phyloP scores from a whole-genome alignment of 2,329 filamentous ascomycete species.

The Moelleriella libera region DNA sequence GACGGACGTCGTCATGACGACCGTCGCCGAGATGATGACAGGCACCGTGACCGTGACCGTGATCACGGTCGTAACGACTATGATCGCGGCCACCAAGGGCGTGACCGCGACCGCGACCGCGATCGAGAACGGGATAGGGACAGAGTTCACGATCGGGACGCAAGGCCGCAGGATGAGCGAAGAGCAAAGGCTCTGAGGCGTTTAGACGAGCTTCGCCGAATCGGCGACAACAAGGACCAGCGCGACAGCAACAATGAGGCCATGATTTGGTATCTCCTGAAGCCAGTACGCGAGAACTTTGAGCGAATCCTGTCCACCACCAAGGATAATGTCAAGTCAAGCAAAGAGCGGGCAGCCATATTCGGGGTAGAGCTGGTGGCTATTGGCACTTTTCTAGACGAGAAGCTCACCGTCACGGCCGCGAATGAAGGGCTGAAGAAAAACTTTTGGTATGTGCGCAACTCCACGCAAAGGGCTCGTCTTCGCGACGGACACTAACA shows the following conservation, averaged over 20 bases:
- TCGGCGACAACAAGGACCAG: conserved; percentile 35
- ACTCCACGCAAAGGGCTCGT: too few relatives aligned
- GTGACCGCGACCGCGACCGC: conserved; percentile 11
- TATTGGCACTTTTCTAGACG: conserved; percentile 48
- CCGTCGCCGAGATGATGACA: conserved; percentile 8
- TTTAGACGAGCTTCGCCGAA: conserved; percentile 27
- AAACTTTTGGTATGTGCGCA: conserved; percentile 32
- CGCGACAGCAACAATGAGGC: conserved; percentile 29
- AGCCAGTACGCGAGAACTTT: conserved; percentile 46
- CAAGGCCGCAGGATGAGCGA: conserved; percentile 23
- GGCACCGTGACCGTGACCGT: conserved; percentile 8
- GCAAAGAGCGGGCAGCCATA: conserved; percentile 45
- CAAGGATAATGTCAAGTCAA: conserved; percentile 46
- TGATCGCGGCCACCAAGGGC: conserved; percentile 10
- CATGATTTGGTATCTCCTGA: conserved; percentile 35
- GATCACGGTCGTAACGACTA: conserved; percentile 10
- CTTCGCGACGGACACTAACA: conserved; percentile 7
- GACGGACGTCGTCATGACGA: conserved; percentile 2
- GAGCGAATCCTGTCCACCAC: conserved; percentile 45
- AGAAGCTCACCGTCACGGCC: conserved; percentile 25
- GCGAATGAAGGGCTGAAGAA: conserved; percentile 28
- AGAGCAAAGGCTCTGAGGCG: conserved; percentile 25
- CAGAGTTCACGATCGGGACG: conserved; percentile 11
- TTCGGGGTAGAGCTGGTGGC: conserved; percentile 46
- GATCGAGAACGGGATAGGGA: conserved; percentile 10